Conservation (phyloP, 1,284 basidiomycete genomes). For the Apiotrichum brassicae region DNA sequence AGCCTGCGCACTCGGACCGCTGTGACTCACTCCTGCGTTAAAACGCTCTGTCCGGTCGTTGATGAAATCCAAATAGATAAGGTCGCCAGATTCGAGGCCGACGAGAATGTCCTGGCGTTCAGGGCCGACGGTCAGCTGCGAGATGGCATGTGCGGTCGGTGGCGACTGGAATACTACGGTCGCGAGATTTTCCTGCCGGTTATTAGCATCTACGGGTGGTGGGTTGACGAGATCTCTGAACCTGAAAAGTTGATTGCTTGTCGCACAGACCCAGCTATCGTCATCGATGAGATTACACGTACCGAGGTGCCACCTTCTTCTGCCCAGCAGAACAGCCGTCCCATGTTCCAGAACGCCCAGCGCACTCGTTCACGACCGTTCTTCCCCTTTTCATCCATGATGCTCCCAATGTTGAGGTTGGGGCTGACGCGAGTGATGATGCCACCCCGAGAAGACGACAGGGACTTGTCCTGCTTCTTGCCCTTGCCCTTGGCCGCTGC, state of each 20-base stretch:
- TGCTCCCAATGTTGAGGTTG: constrained; percentile 57
- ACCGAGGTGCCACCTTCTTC: constrained; percentile 55
- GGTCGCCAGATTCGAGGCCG: constrained; percentile 85
- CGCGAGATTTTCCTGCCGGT: constrained; percentile 69
- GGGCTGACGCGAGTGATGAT: constrained; percentile 21
- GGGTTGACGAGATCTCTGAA: no score
- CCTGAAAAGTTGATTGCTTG: no score
- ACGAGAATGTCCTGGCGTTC: constrained; percentile 83
- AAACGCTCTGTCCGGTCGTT: constrained; percentile 69
- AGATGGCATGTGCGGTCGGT: constrained; percentile 84
- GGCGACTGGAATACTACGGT: constrained; percentile 77
- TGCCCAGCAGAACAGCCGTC: constrained; percentile 73
- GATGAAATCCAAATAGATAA: constrained; percentile 80
- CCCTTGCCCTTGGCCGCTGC: constrained; percentile 6
- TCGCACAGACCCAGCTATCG: background rate
- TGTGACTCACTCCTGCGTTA: constrained; percentile 70
- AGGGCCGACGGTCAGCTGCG: constrained; percentile 56
- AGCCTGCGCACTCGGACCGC: background rate
- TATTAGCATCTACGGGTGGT: no score
- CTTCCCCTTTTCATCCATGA: constrained; percentile 59
- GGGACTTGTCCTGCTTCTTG: constrained; percentile 11
- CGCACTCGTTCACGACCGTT: constrained; percentile 62
- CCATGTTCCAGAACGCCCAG: constrained; percentile 75
- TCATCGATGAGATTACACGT: background rate
- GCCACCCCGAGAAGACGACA: constrained; percentile 11